Base-by-base conservation (phyloP, 108 stramenopile species). In the Mayamaea pseudoterrestris region DNA sequence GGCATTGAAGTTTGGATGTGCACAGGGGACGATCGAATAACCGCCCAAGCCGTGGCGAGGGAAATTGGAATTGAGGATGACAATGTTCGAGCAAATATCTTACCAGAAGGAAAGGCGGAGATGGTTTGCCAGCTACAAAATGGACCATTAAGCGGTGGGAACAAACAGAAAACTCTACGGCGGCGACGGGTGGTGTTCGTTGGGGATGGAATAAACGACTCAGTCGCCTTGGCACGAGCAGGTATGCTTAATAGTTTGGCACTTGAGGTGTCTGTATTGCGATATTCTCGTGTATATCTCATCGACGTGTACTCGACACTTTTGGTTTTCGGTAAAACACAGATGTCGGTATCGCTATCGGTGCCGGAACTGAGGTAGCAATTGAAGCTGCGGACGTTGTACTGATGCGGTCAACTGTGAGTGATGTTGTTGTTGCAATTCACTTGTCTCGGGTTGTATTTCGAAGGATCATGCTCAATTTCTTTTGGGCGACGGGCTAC, bases 201-300 rank as follows among this genome's bases (percentile, higher is more conserved):
- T 0, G 98, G 96, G n/a, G 98, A 99, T 55, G 98, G 98, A 1
- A 83, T 99, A 44, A 99, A 99, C 57, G 98, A 99, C 60, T 65
- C 93, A 7, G 80, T 95, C n/a, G 95, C 96, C 21, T 64, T 99
- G 41, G 93, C 93, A 27, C 69, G 67, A 50, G 86, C 95, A 4
- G 89, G n/a, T n/a, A n/a, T n/a, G n/a, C n/a, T n/a, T n/a, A n/a
- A n/a, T n/a, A n/a, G n/a, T n/a, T n/a, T n/a, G n/a, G n/a, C n/a
- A n/a, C n/a, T n/a, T n/a, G n/a, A n/a, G n/a, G n/a, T n/a, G n/a
- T n/a, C n/a, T n/a, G 90, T 53, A n/a, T n/a, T n/a, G n/a, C n/a
- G n/a, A n/a, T n/a, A n/a, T n/a, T n/a, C n/a, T n/a, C n/a, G n/a
- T n/a, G n/a, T n/a, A n/a, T n/a, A n/a, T n/a, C n/a, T n/a, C n/a